Evolutionary conservation across 208 protist genomes (phyloP), one percentile per base, ranked within the genome.

Genomic region (Borovskyia barvae): DNA sequence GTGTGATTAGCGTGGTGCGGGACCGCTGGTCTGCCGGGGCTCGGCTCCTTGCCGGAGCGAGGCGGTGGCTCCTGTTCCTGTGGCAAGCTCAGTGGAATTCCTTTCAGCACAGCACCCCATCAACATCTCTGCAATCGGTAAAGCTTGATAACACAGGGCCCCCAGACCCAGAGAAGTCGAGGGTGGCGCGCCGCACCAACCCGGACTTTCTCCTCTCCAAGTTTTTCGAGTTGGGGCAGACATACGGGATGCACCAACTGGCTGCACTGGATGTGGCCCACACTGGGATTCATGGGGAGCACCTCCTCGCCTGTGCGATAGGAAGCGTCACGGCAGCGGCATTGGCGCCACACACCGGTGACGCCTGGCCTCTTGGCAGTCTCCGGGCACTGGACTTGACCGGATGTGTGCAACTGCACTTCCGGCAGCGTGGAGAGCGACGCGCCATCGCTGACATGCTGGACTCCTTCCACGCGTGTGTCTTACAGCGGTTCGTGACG

Each of bases 231-330:
- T 26, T 70, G 14, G 63, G 63, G 14, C 43, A 40, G 47, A 26
- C 26, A 11, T 70, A 70, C 19, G 63, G 63, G 25, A 19, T 2
- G 6, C 11, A 46, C 6, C 62, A 72, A 41, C 20, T 87, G n/a
- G 42, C 54, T 6, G 46, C 72, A 7, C 65, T 87, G 17, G 72
- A 80, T 32, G 58, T 72, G 28, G 76, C 72, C 63, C 77, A 79
- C 66, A 87, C 80, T 2, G 64, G 64, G 29, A 42, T 80, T 14
- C 62, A 63, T 20, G 80, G 72, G 20, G 41, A 48, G 9, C 72
- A 87, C 17, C 60, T 87, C 36, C 69, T 87, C 26, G 55, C 75
- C 17, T 64, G 69, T 32, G 72, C 57, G 24, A 2, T 69, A 1
- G 72, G 67, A 25, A 57, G 53, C 46, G 49, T 72, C 26, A 7